Percentiles rank a stretch among this genome's conserved stretches.
Conservation (phyloP, 2,329 filamentous ascomycete species). For the Colletotrichum agaves region DNA sequence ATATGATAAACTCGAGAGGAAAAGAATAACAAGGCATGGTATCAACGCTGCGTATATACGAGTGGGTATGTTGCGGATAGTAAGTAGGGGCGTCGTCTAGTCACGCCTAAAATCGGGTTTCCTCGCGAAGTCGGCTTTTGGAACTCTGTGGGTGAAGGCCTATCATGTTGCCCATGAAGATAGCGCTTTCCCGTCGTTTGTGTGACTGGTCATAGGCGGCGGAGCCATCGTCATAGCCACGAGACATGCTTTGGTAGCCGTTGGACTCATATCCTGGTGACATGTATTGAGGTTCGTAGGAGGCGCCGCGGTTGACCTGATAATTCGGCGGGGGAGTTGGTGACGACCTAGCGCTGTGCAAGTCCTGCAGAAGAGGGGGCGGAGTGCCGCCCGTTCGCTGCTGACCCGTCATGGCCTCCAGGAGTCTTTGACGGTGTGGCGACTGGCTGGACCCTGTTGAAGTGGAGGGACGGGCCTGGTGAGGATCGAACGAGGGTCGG, state of each 20-base stretch:
- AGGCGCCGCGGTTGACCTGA: constrained; percentile 43
- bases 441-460: constrained; percentile 58
- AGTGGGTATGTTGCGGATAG: constrained; percentile 45
- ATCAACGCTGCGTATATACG: constrained; percentile 43
- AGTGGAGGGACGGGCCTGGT: constrained; percentile 58
- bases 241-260: constrained; percentile 34
- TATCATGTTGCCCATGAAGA: constrained; percentile 64
- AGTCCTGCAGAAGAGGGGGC: constrained; percentile 55
- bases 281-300: constrained; percentile 58
- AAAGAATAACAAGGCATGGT: constrained; percentile 29
- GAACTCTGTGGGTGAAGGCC: constrained; percentile 61
- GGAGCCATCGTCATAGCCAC: constrained; percentile 49
- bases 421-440: constrained; percentile 61
- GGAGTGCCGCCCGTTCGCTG: constrained; percentile 54
- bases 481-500: constrained; percentile 45
- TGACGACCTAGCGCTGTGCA: constrained; percentile 49
- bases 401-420: constrained; percentile 52
- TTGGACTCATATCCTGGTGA: constrained; percentile 43
- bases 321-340: constrained; percentile 57
- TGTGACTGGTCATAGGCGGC: constrained; percentile 52
- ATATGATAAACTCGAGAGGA: constrained; percentile 28
- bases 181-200: constrained; percentile 69
- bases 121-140: constrained; percentile 65
- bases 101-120: constrained; percentile 57
- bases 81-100: constrained; percentile 3